Conservation (phyloP, 306 rosid genomes). For the Prunus persica region Prunus_persica_NCBIv2 NC_034014.1:2034001-2034500, state of each 20-base stretch:
- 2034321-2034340: constrained; percentile 27
- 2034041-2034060: neutral
- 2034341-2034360: constrained; percentile 8
- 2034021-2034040: neutral
- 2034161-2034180: neutral
- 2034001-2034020: neutral
- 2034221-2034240: constrained; percentile 38
- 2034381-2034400: constrained; percentile 67
- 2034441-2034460: constrained; percentile 9
- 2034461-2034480: constrained; percentile 17
- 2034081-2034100: neutral
- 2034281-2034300: neutral
- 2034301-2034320: constrained; percentile 24
- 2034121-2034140: neutral
- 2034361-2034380: constrained; percentile 67
- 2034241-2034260: constrained; percentile 59
- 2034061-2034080: neutral
- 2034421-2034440: constrained; percentile 18
- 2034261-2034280: constrained; percentile 61
- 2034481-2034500: constrained; percentile 6
- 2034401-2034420: constrained; percentile 71
- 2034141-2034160: constrained; percentile 4
- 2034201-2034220: constrained; percentile 27
- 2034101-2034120: neutral
- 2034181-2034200: constrained; percentile 12